Percentiles rank a stretch among this genome's conserved stretches.
phyloP scores from a whole-genome alignment of 768 basidiomycete species.

The Trametes cinnabarina region DNA sequence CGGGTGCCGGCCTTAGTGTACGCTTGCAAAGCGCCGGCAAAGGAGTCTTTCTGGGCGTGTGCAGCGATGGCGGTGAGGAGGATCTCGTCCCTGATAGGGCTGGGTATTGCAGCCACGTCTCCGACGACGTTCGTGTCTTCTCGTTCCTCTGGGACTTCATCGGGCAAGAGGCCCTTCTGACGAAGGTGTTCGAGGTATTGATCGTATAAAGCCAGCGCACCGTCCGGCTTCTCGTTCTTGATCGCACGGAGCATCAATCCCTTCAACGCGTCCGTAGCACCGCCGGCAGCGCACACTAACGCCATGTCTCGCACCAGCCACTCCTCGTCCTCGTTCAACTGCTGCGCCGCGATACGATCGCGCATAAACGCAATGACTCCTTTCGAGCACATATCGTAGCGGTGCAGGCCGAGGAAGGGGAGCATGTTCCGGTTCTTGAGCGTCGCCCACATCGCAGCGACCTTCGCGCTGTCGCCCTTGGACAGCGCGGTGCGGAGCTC shows the following conservation, averaged over 20 bases:
- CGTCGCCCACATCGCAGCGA: constrained; percentile 39
- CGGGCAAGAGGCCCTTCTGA: constrained; percentile 17
- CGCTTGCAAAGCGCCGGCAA: constrained; percentile 49
- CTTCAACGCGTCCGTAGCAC: constrained; percentile 40
- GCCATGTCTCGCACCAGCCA: constrained; percentile 46
- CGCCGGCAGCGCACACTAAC: constrained; percentile 43
- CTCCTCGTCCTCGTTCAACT: constrained; percentile 26
- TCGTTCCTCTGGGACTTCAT: not conserved
- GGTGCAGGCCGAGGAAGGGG: constrained; percentile 43
- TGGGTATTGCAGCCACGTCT: not conserved
- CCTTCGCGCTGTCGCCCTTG: constrained; percentile 32
- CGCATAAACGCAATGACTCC: constrained; percentile 29
- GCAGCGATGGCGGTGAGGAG: constrained; percentile 60
- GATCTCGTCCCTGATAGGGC: constrained; percentile 28
- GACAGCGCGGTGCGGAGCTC: constrained; percentile 40
- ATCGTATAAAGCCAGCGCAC: constrained; percentile 12
- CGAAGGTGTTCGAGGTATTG: constrained; percentile 21
- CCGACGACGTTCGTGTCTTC: not conserved
- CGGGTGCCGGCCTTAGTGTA: constrained; percentile 41
- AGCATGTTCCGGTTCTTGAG: constrained; percentile 45
- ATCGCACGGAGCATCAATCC: constrained; percentile 15
- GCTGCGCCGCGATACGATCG: not conserved
- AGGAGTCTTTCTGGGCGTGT: constrained; percentile 56
- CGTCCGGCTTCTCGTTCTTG: constrained; percentile 21
- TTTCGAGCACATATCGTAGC: constrained; percentile 40